Base-by-base conservation (phyloP, 345 rosid genomes). In the Populus tremula region DNA sequence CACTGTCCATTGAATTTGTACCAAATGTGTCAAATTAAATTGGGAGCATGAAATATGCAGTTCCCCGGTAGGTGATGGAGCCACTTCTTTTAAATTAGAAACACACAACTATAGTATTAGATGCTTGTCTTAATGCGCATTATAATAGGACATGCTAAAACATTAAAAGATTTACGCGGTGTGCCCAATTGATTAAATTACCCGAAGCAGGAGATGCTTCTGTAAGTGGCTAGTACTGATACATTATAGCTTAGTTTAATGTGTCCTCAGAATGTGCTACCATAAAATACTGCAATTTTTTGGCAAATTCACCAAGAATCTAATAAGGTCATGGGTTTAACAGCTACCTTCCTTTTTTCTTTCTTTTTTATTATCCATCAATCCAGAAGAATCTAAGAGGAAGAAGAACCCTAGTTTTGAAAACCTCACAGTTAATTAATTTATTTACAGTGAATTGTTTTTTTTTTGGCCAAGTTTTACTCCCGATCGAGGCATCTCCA, bases 11-110 rank as follows among this genome's bases (percentile, higher is more conserved):
- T 75, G 72, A 14, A 47, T 47, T 2, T 47, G 53, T 11, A 49
- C 64, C 71, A 75, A 67, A 75, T 68, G n/a, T 53, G 38, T 18
- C 9, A 62, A 66, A 75, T 75, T 21, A 75, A 38, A 8, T 5
- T 69, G 61, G 61, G 25, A 8, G 23, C 25, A 54, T 54, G 61
- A 54, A 54, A 54, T 21, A 54, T 8, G 10, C 25, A 21, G 25
- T 2, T 21, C 56, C 79, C 66, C 75, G 70, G 80, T 74, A 17
- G 82, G 69, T 82, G 77, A 75, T 8, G 67, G 35, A 62, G 50
- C 77, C 67, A 47, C 79, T 78, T 68, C 31, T 67, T 33, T 12
- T 70, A 31, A 33, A 70, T 64, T 69, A 18, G n/a, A 50, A 10
- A 35, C 43, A 53, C 35, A 72, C 31, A 41, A 71, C 47, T 49